phyloP scores from a whole-genome alignment of 441 rosid species.

The Euphorbia schlechtendalii region DNA sequence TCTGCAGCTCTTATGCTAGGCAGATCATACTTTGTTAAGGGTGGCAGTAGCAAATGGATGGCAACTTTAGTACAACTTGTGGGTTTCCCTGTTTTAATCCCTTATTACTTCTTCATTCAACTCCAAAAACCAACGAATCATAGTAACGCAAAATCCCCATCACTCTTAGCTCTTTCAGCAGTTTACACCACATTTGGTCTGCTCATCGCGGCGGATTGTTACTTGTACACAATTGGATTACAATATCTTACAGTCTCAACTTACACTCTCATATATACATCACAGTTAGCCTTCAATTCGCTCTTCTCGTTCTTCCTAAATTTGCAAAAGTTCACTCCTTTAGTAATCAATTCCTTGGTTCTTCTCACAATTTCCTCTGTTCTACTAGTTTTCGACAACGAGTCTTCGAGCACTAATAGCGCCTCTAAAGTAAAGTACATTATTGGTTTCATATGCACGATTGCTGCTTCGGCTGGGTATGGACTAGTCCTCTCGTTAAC shows the following conservation, averaged over 20 bases:
- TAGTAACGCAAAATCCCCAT: constrained; percentile 6
- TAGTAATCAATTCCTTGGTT: constrained; percentile 25
- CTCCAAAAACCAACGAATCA: not conserved
- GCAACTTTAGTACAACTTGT: constrained; percentile 24
- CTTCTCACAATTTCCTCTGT: constrained; percentile 34
- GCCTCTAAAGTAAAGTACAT: constrained; percentile 31
- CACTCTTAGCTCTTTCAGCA: constrained; percentile 19
- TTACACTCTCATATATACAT: constrained; percentile 22
- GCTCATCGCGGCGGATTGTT: constrained; percentile 25
- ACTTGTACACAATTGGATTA: constrained; percentile 37
- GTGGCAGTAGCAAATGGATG: constrained; percentile 36
- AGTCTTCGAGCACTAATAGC: constrained; percentile 17
- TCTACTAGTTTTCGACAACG: constrained; percentile 36
- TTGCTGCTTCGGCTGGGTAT: constrained; percentile 39
- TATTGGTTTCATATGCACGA: constrained; percentile 40
- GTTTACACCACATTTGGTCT: constrained; percentile 38
- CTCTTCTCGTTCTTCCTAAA: constrained; percentile 44
- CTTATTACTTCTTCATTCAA: constrained; percentile 15
- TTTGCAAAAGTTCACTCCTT: constrained; percentile 35
- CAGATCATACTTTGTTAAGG: constrained; percentile 30
- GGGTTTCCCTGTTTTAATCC: constrained; percentile 36
- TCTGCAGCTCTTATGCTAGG: constrained; percentile 30
- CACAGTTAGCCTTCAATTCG: constrained; percentile 48
- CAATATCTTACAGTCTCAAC: constrained; percentile 32
- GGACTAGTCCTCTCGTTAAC: constrained; percentile 31